Conservation (phyloP, 495 filamentous ascomycete genomes). For the Pyrenula aspistea region DNA sequence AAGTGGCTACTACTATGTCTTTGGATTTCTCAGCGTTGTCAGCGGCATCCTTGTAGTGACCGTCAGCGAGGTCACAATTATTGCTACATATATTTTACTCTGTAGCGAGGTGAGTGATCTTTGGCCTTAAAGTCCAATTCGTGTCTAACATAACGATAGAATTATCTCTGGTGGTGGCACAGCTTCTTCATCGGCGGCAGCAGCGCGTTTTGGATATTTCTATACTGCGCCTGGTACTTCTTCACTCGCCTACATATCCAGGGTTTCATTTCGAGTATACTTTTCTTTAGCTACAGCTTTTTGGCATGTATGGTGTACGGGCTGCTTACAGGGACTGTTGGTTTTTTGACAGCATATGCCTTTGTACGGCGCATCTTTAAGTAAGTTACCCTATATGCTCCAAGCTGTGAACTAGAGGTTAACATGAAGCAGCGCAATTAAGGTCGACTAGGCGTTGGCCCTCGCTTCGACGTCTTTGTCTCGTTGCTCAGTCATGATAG, state of each 20-base stretch:
- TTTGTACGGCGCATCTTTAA: constrained; percentile 87
- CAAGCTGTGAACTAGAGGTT: neutral
- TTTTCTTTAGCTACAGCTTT: constrained; percentile 79
- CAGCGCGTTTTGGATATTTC: constrained; percentile 74
- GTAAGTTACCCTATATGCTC: constrained; percentile 30
- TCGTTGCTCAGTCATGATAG: neutral
- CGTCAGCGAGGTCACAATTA: constrained; percentile 80
- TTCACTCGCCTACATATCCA: constrained; percentile 69
- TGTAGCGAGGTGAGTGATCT: constrained; percentile 51
- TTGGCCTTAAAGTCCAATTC: neutral
- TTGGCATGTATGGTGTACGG: constrained; percentile 80
- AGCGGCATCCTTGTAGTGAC: constrained; percentile 63
- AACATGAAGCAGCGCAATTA: constrained; percentile 20
- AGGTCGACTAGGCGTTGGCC: constrained; percentile 21
- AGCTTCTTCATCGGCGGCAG: constrained; percentile 75
- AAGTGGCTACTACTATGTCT: constrained; percentile 89
- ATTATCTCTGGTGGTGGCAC: constrained; percentile 96
- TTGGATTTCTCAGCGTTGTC: constrained; percentile 77
- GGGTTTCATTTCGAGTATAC: constrained; percentile 65
- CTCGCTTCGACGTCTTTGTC: neutral
- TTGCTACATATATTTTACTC: constrained; percentile 76
- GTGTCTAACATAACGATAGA: constrained; percentile 33
- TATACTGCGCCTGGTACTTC: constrained; percentile 84
- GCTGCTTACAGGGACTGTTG: constrained; percentile 74
- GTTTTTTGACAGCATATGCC: constrained; percentile 76